Evolutionary conservation across 208 protist genomes (phyloP), one percentile per base, ranked within the genome.

Genomic region (Crithidia thermophila): DNA sequence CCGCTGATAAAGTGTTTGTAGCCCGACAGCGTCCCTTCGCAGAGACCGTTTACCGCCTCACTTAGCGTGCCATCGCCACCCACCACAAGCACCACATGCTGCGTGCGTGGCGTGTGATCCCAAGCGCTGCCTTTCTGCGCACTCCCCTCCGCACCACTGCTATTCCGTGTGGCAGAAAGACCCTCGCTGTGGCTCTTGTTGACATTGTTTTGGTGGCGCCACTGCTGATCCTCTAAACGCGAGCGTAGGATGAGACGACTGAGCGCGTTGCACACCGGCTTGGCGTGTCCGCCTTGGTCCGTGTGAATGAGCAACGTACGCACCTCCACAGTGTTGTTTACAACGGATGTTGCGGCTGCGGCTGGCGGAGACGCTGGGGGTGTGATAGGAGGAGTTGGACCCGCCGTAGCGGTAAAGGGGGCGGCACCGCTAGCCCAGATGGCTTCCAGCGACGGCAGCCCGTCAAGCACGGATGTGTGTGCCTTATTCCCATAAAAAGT

Each of bases 1-100:
- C 52, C 30, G 5, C 34, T 14, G 3, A 47, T 39, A 21, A 55
- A 55, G 51, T 62, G 42, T 27, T 25, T 25, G 42, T 74, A 82
- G 6, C 58, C 64, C 0, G 50, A 42, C 6, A 94, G 69, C 31
- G 79, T 82, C 0, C 85, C 90, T 30, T 66, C 57, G 55, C 86
- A 93, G 23, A 91, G 36, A 6, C 90, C 90, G 46, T 95, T 89
- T 4, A 91, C 80, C 5, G 82, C 87, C 27, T 95, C 90, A 70
- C 82, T 90, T 23, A 95, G 71, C 6, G 86, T 91, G 18, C 90
- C 90, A 47, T 95, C 90, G 31, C 90, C 90, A 43, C 90, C 90
- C 27, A 93, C 72, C 10, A 79, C 40, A 11, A 83, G 71, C 31
- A 95, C 65, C 5, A 95, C 31, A 21, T 64, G 58, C 45, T 64